These are phyloP conservation scores for Fallopia convolvulus DNA, from an alignment of 148 eudicot species.

Conservation along the genomic window DNA sequence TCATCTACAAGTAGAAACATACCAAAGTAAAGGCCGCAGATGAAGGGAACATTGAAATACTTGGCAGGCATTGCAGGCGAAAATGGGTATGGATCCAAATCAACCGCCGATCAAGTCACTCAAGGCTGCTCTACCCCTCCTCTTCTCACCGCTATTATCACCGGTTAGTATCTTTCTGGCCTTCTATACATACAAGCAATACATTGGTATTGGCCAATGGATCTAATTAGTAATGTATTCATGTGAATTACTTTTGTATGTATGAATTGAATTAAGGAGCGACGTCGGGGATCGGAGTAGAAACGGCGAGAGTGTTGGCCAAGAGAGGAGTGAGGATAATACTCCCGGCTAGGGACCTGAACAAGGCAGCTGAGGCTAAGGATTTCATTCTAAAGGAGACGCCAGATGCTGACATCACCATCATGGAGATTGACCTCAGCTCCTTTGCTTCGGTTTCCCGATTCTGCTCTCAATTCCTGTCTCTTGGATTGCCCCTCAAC, in stretches of 20 bases:
- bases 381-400: conserved; percentile 42
- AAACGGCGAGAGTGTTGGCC: conserved; percentile 83
- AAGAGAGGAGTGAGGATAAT: conserved; percentile 72
- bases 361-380: conserved; percentile 53
- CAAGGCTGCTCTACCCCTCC: conserved; percentile 19
- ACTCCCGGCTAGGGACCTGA: conserved; percentile 69
- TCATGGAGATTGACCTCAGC: conserved; percentile 76
- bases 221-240: too few relatives aligned
- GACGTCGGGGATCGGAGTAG: conserved; percentile 85
- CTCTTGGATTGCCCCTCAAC: conserved; percentile 71
- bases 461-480: conserved; percentile 74
- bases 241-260: background rate
- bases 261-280: conserved; percentile 46
- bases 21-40: too few relatives aligned
- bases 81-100: conserved; percentile 86
- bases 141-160: conserved; percentile 77
- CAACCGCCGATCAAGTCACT: conserved; percentile 81
- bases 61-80: conserved; percentile 76
- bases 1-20: too few relatives aligned
- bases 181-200: too few relatives aligned
- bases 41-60: conserved; percentile 75
- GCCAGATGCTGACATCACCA: conserved; percentile 51
- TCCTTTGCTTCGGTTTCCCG: conserved; percentile 69
- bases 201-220: too few relatives aligned
- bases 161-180: conserved; percentile 34